These are phyloP conservation scores for Aspergillus flavus DNA, from an alignment of 2,329 filamentous ascomycete genomes.

Conservation along the genomic window DNA sequence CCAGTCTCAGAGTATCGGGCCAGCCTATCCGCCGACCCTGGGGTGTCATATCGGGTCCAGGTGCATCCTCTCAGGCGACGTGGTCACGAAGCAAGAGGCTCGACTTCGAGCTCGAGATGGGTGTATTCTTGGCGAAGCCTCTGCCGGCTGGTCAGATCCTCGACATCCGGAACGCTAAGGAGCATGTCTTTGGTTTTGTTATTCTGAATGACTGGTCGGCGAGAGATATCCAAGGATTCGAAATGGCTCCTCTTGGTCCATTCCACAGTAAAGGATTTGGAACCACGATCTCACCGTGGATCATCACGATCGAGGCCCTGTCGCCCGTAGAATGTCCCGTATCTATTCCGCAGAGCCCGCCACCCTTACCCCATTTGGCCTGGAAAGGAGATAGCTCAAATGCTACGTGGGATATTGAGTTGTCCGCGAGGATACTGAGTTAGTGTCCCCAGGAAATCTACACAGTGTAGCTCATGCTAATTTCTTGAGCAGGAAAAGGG, in stretches of 20 bases:
- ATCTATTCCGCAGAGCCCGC: background rate
- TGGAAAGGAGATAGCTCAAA: background rate
- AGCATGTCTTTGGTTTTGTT: constrained; percentile 54
- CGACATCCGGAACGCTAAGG: background rate
- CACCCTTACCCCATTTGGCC: background rate
- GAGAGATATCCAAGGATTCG: constrained; percentile 61
- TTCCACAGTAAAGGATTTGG: constrained; percentile 63
- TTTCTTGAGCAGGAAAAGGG: background rate
- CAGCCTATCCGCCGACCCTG: background rate
- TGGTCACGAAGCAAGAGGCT: constrained; percentile 45
- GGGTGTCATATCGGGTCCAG: background rate
- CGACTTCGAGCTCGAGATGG: constrained; percentile 56
- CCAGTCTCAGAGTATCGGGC: background rate
- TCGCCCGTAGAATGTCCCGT: background rate
- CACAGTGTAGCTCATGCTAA: background rate
- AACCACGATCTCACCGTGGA: constrained; percentile 62
- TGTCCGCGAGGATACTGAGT: background rate
- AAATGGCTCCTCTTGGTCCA: constrained; percentile 63
- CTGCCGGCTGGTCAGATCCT: constrained; percentile 29
- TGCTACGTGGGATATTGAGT: background rate
- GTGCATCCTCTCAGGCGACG: background rate
- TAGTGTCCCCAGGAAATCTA: background rate
- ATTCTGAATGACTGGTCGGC: constrained; percentile 64
- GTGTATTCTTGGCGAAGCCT: constrained; percentile 47
- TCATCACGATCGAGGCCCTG: constrained; percentile 28